Conservation (phyloP, 345 rosid species). For the Sisymbrium altissimum region DNA sequence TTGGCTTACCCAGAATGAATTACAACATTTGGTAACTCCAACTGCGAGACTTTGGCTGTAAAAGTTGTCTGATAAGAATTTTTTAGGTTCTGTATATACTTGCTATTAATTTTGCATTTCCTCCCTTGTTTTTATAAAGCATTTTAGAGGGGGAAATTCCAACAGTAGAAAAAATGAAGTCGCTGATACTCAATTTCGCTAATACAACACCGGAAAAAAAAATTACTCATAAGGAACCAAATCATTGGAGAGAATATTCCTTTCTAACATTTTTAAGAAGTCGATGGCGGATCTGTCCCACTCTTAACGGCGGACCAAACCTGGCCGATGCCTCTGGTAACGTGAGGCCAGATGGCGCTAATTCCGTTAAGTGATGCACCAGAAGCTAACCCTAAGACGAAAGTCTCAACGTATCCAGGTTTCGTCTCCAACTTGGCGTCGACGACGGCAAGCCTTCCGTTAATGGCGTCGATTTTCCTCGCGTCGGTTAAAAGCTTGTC, state of each 20-base stretch:
- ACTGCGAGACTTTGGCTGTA: conserved; percentile 15
- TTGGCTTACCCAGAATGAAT: not conserved
- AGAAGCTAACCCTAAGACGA: conserved; percentile 65
- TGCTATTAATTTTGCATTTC: not conserved
- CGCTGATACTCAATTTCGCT: not conserved
- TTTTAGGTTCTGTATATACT: not conserved
- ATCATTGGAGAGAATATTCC: not conserved
- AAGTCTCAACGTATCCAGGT: conserved; percentile 65
- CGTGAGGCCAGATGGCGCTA: conserved; percentile 50
- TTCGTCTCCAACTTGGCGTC: conserved; percentile 84
- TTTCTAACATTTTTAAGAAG: conserved; percentile 15
- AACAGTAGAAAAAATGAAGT: not conserved
- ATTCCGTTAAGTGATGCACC: conserved; percentile 64
- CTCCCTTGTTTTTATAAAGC: not conserved
- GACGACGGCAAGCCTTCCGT: conserved; percentile 55
- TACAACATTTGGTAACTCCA: not conserved
- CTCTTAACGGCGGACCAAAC: conserved; percentile 67
- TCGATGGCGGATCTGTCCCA: conserved; percentile 47
- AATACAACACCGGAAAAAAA: not conserved
- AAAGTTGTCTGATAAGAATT: not conserved
- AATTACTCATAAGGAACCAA: not conserved
- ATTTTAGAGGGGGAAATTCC: not conserved
- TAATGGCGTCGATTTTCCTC: conserved; percentile 61
- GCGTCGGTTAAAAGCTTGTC: conserved; percentile 46
- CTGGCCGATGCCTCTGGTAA: conserved; percentile 49